A percentile compares a stretch with the other conserved stretches of the same genome.
Conservation (phyloP, 1,139 yeast species). For the Suhomyces atakaporum region DNA sequence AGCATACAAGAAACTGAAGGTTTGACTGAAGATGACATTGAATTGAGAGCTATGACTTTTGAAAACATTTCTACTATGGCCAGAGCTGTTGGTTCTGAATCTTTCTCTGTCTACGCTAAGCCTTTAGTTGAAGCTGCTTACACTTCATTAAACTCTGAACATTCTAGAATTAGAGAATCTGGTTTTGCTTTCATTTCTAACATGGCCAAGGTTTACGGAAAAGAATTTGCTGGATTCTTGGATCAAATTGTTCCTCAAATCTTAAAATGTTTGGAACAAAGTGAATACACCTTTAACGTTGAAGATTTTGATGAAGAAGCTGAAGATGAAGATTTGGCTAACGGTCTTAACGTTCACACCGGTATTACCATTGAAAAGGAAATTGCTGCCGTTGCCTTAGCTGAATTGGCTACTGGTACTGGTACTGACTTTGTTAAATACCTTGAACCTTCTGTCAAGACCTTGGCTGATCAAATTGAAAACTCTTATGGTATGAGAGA, state of each 20-base stretch:
- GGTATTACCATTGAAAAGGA: constrained; percentile 97
- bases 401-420: constrained; percentile 86
- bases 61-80: constrained; percentile 96
- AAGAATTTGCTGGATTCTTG: constrained; percentile 85
- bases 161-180: constrained; percentile 87
- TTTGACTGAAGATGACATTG: constrained; percentile 75
- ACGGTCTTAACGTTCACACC: constrained; percentile 82
- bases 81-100: constrained; percentile 90
- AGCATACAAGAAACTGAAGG: constrained; percentile 68
- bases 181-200: constrained; percentile 94
- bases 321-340: constrained; percentile 61
- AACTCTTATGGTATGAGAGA: constrained; percentile 92
- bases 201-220: constrained; percentile 92
- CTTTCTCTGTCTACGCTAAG: constrained; percentile 82
- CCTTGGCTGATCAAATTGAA: constrained; percentile 71
- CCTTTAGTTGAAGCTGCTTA: constrained; percentile 91
- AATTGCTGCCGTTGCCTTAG: constrained; percentile 90
- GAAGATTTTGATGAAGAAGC: constrained; percentile 37
- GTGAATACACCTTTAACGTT: constrained; percentile 62
- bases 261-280: constrained; percentile 80
- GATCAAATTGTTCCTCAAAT: constrained; percentile 82
- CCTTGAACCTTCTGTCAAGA: constrained; percentile 68
- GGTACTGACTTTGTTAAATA: constrained; percentile 78
- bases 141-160: constrained; percentile 72
- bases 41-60: constrained; percentile 85